phyloP scores from a whole-genome alignment of 257 asterid species.

The Solanum pimpinellifolium region DNA sequence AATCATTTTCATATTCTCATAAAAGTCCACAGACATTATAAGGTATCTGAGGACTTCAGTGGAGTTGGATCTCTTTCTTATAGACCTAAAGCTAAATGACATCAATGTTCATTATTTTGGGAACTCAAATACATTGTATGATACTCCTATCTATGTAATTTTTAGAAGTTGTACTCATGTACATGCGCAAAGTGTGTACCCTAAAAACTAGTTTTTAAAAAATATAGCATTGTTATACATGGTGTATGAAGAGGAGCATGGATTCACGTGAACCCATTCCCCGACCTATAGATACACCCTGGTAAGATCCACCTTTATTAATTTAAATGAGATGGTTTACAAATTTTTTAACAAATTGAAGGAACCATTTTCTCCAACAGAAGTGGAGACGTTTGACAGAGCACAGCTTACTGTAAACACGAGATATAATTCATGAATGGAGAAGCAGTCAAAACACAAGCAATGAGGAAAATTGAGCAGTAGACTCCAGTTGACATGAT shows the following conservation, averaged over 20 bases:
- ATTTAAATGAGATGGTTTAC: background rate
- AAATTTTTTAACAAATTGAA: background rate
- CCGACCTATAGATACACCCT: background rate
- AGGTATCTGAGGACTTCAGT: background rate
- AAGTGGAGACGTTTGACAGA: background rate
- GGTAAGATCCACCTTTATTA: background rate
- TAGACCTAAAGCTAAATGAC: background rate
- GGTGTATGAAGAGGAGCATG: background rate
- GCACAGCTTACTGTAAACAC: background rate
- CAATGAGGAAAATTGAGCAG: background rate
- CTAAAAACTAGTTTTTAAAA: background rate
- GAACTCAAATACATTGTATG: background rate
- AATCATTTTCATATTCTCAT: background rate
- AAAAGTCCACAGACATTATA: background rate
- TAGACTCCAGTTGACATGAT: background rate
- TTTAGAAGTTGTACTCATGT: background rate
- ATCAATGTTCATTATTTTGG: background rate
- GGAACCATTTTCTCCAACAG: background rate
- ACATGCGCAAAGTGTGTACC: background rate
- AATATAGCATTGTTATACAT: background rate
- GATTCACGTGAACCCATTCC: background rate
- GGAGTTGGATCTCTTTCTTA: background rate
- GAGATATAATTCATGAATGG: background rate
- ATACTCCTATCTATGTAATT: background rate
- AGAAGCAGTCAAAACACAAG: background rate